phyloP scores from a whole-genome alignment of 345 rosid species.

The Rhizophora mangle region DNA sequence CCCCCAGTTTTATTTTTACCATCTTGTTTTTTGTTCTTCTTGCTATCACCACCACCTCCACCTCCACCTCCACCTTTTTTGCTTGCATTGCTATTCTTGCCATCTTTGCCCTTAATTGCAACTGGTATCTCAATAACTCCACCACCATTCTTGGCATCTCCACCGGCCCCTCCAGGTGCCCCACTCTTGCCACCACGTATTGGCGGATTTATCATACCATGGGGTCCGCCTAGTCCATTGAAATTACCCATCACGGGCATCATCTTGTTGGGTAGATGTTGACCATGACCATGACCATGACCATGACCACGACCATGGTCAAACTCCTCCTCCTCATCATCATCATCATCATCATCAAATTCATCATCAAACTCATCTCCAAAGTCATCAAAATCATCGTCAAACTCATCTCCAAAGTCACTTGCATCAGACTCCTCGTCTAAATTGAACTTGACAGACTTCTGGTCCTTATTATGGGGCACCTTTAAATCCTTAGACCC shows the following conservation, averaged over 20 bases:
- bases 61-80: slow-evolving; percentile 34
- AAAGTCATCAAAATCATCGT: slow-evolving; percentile 37
- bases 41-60: slow-evolving; percentile 7
- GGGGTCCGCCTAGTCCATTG: slow-evolving; percentile 12
- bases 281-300: slow-evolving; percentile 42
- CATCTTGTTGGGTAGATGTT: slow-evolving; percentile 45
- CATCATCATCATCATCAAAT: slow-evolving; percentile 23
- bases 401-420: slow-evolving; percentile 24
- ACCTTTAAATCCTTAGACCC: slow-evolving; percentile 38
- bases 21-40: slow-evolving; percentile 10
- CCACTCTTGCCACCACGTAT: background rate
- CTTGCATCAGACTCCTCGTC: slow-evolving; percentile 31
- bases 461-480: slow-evolving; percentile 41
- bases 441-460: slow-evolving; percentile 60
- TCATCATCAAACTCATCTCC: slow-evolving; percentile 44
- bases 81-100: background rate
- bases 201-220: slow-evolving; percentile 46
- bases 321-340: slow-evolving; percentile 39
- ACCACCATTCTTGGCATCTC: slow-evolving; percentile 24
- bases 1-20: slow-evolving; percentile 15
- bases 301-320: slow-evolving; percentile 32
- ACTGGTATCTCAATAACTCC: slow-evolving; percentile 17
- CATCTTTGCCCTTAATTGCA: background rate
- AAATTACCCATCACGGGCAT: slow-evolving; percentile 29
- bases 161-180: background rate